Percentiles rank a stretch among this genome's conserved stretches.
Evolutionary conservation across 129 eudicot species (phyloP).

Genomic region (Lactuca sativa): DNA sequence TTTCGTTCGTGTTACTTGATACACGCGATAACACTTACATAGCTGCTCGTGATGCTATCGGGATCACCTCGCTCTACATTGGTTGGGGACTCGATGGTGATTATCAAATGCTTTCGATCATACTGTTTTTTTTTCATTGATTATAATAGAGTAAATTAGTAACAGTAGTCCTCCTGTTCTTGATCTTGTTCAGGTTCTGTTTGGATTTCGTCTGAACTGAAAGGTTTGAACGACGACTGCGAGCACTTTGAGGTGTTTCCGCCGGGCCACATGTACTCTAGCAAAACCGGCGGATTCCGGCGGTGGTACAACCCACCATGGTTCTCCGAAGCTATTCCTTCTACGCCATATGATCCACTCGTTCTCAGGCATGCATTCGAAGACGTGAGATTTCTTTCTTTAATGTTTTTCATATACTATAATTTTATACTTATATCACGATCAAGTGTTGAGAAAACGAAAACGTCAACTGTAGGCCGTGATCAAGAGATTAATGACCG

Average conservation of each 20-base stretch:
- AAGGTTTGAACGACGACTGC: constrained; percentile 82
- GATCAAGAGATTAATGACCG: constrained; percentile 84
- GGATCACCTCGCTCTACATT: constrained; percentile 80
- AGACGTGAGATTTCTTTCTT: constrained; percentile 43
- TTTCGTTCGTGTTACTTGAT: constrained; percentile 81
- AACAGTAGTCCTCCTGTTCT: constrained; percentile 14
- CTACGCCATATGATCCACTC: constrained; percentile 78
- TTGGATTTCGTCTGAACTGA: constrained; percentile 87
- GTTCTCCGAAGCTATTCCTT: constrained; percentile 83
- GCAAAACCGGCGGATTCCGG: constrained; percentile 58
- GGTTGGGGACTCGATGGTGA: constrained; percentile 98
- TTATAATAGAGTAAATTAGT: neutral
- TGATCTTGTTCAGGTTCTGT: constrained; percentile 71
- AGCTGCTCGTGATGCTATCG: constrained; percentile 91
- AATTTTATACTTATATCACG: neutral
- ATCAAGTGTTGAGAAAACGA: neutral
- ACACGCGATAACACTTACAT: constrained; percentile 76
- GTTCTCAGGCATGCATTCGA: constrained; percentile 76
- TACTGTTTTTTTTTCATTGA: neutral
- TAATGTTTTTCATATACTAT: neutral
- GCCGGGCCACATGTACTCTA: constrained; percentile 86
- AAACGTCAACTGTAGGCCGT: constrained; percentile 54
- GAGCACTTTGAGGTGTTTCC: constrained; percentile 91
- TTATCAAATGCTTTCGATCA: neutral
- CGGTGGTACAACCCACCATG: constrained; percentile 95